Conservation (phyloP, 495 filamentous ascomycete genomes). For the Penicillium roqueforti region DNA sequence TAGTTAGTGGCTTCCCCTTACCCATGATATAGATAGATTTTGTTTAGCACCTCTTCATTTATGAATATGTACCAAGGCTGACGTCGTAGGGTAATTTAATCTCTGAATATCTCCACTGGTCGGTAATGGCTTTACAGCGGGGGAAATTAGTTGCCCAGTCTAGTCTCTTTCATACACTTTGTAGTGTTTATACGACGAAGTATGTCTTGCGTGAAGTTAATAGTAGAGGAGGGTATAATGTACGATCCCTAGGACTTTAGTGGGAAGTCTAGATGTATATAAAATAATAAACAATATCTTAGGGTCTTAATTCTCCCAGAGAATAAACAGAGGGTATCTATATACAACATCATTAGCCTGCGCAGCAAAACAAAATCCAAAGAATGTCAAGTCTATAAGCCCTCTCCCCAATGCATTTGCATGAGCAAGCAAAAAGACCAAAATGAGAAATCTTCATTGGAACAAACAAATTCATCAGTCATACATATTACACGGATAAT, state of each 20-base stretch:
- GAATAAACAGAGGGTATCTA: constrained; percentile 14
- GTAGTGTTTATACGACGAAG: too few relatives aligned
- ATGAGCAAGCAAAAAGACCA: not conserved
- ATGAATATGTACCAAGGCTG: not conserved
- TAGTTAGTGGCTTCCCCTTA: not conserved
- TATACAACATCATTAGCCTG: constrained; percentile 3
- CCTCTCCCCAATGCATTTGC: not conserved
- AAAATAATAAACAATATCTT: not conserved
- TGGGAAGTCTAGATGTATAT: not conserved
- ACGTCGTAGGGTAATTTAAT: not conserved
- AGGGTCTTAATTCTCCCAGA: not conserved
- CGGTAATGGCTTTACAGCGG: too few relatives aligned
- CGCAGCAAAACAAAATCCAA: not conserved
- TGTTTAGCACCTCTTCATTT: too few relatives aligned
- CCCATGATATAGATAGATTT: not conserved
- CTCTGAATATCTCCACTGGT: too few relatives aligned
- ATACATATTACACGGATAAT: constrained; percentile 6
- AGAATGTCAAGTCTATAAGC: not conserved
- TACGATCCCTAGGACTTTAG: too few relatives aligned
- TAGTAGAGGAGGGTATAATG: too few relatives aligned
- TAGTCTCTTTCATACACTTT: too few relatives aligned
- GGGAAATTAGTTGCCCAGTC: too few relatives aligned
- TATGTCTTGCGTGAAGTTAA: too few relatives aligned
- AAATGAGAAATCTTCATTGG: not conserved
- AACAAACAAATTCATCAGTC: constrained; percentile 2